A percentile compares a stretch with the other conserved stretches of the same genome.
Evolutionary conservation across 371 early-diverging fungal genomes (phyloP).

Genomic region (Rhizopus delemar): DNA sequence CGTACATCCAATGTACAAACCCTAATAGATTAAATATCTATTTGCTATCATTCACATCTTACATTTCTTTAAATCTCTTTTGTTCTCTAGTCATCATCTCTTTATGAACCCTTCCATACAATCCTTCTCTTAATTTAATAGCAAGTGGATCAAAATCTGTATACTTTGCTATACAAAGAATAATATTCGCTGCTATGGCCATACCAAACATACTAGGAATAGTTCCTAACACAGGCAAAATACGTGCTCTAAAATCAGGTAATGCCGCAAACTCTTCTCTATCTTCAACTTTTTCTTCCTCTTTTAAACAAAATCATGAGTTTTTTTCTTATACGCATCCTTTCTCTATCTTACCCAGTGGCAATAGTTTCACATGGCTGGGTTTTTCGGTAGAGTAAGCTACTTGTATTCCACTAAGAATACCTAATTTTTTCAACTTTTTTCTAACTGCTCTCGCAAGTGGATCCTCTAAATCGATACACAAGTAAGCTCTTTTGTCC

Average conservation of each 20-base stretch:
- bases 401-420: conserved; percentile 78
- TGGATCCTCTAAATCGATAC: conserved; percentile 76
- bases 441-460: conserved; percentile 84
- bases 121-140: conserved; percentile 75
- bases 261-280: conserved; percentile 88
- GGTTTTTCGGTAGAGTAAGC: conserved; percentile 94
- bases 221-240: conserved; percentile 86
- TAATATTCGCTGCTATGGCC: conserved; percentile 84
- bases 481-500: no score
- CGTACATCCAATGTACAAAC: conserved; percentile 56
- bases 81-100: conserved; percentile 73
- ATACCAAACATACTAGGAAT: conserved; percentile 94
- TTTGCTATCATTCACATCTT: conserved; percentile 14
- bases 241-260: conserved; percentile 86
- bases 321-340: no score
- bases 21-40: conserved; percentile 16
- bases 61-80: conserved; percentile 49
- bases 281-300: conserved; percentile 76
- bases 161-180: conserved; percentile 77
- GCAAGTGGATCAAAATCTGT: conserved; percentile 76
- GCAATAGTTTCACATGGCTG: conserved; percentile 75
- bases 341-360: conserved; percentile 45
- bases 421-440: conserved; percentile 67
- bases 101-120: conserved; percentile 72
- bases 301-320: conserved; percentile 17